These are phyloP conservation scores for Umbilicaria muhlenbergii DNA, from an alignment of 495 filamentous ascomycete genomes.

Conservation along the genomic window DNA sequence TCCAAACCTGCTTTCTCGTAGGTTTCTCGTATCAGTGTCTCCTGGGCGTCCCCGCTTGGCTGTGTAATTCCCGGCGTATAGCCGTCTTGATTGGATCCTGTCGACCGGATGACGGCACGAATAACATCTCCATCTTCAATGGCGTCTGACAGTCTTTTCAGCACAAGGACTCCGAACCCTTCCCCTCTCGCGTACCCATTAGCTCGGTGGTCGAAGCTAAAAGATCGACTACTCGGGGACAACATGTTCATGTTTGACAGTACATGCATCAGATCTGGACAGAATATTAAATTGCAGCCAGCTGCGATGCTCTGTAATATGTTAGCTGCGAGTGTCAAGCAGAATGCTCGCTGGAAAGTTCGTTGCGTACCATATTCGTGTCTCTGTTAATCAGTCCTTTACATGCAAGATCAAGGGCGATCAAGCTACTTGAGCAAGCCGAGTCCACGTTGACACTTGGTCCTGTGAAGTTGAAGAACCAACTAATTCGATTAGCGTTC, in stretches of 20 bases:
- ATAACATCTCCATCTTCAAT: slow-evolving; percentile 22
- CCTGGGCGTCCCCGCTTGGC: slow-evolving; percentile 14
- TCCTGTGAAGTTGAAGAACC: slow-evolving; percentile 26
- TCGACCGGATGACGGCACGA: slow-evolving; percentile 19
- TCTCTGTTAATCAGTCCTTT: slow-evolving; percentile 22
- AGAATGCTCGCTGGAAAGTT: slow-evolving; percentile 11
- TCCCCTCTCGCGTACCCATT: slow-evolving; percentile 26
- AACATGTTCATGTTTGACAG: background rate
- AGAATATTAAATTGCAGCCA: slow-evolving; percentile 24
- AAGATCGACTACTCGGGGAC: slow-evolving; percentile 16
- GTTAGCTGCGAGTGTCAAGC: background rate
- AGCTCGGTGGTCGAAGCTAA: slow-evolving; percentile 19
- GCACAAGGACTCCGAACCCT: slow-evolving; percentile 17
- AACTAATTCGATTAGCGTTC: slow-evolving; percentile 27
- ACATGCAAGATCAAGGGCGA: slow-evolving; percentile 22
- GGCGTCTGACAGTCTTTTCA: slow-evolving; percentile 25
- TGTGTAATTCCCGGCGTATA: slow-evolving; percentile 19
- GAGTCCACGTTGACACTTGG: slow-evolving; percentile 30
- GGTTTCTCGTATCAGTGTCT: slow-evolving; percentile 7
- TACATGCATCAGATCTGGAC: background rate
- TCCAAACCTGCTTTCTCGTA: slow-evolving; percentile 10
- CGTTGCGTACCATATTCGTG: slow-evolving; percentile 17
- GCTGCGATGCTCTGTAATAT: slow-evolving; percentile 14
- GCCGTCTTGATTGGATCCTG: slow-evolving; percentile 23
- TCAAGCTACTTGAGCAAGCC: slow-evolving; percentile 23